These are phyloP conservation scores for Macaranga tanarius DNA, from an alignment of 441 rosid species.

Conservation along the genomic window DNA sequence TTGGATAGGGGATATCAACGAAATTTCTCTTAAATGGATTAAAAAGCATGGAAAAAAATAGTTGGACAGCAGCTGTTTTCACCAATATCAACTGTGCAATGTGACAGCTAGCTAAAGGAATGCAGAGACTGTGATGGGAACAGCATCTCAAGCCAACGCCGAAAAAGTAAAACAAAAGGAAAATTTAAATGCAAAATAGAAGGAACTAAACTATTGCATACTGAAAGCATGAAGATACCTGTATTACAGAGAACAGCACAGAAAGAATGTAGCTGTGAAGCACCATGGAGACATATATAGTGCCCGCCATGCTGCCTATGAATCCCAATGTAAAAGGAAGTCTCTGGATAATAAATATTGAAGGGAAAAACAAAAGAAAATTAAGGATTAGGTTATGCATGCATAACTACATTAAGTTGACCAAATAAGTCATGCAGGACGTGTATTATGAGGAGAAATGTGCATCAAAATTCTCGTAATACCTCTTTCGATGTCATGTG, in stretches of 20 bases:
- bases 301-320: slow-evolving; percentile 58
- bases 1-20: background rate
- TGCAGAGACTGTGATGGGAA: background rate
- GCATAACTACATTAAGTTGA: background rate
- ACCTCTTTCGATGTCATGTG: slow-evolving; percentile 71
- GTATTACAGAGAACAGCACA: slow-evolving; percentile 58
- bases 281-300: slow-evolving; percentile 63
- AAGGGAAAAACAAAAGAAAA: background rate
- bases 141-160: background rate
- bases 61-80: background rate
- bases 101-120: background rate
- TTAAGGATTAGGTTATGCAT: background rate
- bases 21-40: too few relatives aligned
- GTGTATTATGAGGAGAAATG: background rate
- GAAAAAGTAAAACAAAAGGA: too few relatives aligned
- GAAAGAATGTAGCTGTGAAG: slow-evolving; percentile 72
- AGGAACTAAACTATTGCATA: background rate
- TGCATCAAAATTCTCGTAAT: background rate
- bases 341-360: slow-evolving; percentile 44
- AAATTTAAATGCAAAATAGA: background rate
- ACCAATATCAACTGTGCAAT: background rate
- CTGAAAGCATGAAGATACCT: slow-evolving; percentile 34
- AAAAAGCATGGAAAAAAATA: background rate
- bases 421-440: background rate
- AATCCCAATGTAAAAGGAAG: slow-evolving; percentile 61